Conservation (phyloP, 2,329 filamentous ascomycete species). For the Sclerotinia trifoliorum region DNA sequence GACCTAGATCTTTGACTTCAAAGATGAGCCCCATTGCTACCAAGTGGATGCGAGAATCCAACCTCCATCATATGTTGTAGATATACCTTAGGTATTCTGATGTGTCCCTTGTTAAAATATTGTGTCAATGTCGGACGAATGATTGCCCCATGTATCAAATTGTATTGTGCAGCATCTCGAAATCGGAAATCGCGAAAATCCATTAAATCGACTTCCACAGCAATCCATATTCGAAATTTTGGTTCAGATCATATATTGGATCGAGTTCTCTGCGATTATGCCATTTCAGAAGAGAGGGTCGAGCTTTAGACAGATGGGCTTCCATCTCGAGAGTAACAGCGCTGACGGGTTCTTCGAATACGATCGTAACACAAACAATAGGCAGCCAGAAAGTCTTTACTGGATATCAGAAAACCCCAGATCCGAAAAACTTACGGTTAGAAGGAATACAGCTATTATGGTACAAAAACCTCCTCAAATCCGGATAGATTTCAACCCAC, state of each 20-base stretch:
- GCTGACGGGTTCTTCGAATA: conserved; percentile 16
- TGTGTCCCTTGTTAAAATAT: neutral
- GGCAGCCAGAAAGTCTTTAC: conserved; percentile 15
- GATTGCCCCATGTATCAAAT: conserved; percentile 6
- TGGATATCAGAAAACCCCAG: conserved; percentile 15
- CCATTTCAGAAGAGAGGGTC: conserved; percentile 4
- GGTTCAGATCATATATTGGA: neutral
- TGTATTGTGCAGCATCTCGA: conserved; percentile 3
- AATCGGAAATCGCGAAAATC: neutral
- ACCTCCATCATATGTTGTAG: neutral
- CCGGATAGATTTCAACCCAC: neutral
- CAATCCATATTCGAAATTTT: neutral
- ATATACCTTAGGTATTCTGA: conserved; percentile 1
- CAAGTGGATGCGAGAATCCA: conserved; percentile 2
- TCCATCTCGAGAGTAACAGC: conserved; percentile 10
- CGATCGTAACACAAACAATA: conserved; percentile 18
- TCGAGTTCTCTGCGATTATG: neutral
- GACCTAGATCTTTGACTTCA: conserved; percentile 6
- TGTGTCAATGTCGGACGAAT: conserved; percentile 1
- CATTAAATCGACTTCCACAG: neutral
- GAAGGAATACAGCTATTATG: conserved; percentile 8
- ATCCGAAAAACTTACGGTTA: conserved; percentile 5
- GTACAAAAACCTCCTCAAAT: neutral
- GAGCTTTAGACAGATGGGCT: neutral
- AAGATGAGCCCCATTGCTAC: conserved; percentile 14